Percentiles rank a stretch among this genome's conserved stretches.
phyloP scores from a whole-genome alignment of 805 yeast genomes.

The Wickerhamiella vanderwaltii region DNA sequence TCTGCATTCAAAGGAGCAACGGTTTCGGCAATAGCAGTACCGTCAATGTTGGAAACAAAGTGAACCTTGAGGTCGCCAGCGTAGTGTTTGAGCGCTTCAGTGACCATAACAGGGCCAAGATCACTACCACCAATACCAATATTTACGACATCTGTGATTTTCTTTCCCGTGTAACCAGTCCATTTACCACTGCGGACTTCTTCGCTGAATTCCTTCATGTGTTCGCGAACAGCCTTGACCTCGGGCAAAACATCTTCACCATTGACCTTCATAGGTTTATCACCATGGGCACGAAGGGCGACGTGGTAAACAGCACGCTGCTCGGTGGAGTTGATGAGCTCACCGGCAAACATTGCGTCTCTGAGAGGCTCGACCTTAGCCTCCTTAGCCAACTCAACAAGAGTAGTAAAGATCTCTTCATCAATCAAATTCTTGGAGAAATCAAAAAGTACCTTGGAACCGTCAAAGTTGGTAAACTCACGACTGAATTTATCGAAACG shows the following conservation, averaged over 20 bases:
- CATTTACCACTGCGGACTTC: constrained; percentile 83
- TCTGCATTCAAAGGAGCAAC: constrained; percentile 70
- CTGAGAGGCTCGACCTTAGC: constrained; percentile 78
- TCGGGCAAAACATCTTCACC: constrained; percentile 83
- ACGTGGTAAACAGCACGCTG: constrained; percentile 87
- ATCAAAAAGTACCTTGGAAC: constrained; percentile 81
- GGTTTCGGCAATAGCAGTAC: constrained; percentile 91
- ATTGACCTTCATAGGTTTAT: constrained; percentile 76
- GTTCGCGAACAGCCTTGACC: constrained; percentile 81
- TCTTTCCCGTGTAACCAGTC: constrained; percentile 95
- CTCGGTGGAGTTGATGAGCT: constrained; percentile 90
- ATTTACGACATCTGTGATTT: constrained; percentile 87
- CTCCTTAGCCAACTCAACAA: constrained; percentile 75
- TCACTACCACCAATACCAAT: constrained; percentile 99
- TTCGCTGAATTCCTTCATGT: constrained; percentile 92
- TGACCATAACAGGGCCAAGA: constrained; percentile 98
- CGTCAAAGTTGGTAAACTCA: constrained; percentile 74
- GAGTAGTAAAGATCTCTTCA: constrained; percentile 59
- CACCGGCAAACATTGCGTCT: constrained; percentile 86
- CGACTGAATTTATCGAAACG: constrained; percentile 68
- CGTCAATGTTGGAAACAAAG: constrained; percentile 97
- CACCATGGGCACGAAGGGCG: constrained; percentile 87
- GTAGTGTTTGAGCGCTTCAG: constrained; percentile 92
- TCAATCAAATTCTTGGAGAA: constrained; percentile 89
- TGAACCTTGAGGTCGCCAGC: constrained; percentile 61